A percentile compares a stretch with the other conserved stretches of the same genome.
Evolutionary conservation across 768 basidiomycete species (phyloP).

Genomic region (Amanita rubescens): DNA sequence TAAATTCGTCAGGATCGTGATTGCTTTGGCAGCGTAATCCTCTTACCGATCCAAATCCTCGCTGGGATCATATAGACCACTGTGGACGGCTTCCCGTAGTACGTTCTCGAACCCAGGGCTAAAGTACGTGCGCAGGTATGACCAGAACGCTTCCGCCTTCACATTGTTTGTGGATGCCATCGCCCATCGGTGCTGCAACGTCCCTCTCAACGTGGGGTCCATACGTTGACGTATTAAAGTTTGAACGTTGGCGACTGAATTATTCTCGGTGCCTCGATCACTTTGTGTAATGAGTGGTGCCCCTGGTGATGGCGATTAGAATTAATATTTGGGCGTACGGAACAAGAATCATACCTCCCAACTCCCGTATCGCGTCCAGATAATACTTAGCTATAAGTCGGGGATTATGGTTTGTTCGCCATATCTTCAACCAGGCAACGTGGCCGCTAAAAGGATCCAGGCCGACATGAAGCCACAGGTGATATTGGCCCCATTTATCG

Average conservation of each 20-base stretch:
- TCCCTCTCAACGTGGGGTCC: conserved; percentile 29
- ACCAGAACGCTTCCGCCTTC: conserved; percentile 37
- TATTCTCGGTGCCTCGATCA: conserved; percentile 37
- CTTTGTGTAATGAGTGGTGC: conserved; percentile 37
- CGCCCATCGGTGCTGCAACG: conserved; percentile 35
- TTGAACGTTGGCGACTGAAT: conserved; percentile 37
- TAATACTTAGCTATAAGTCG: conserved; percentile 27
- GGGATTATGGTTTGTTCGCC: conserved; percentile 35
- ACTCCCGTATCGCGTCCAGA: conserved; percentile 18
- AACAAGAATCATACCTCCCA: conserved; percentile 6
- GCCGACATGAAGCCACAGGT: conserved; percentile 25
- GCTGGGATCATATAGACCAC: conserved; percentile 22
- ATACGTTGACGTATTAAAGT: conserved; percentile 29
- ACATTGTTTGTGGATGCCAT: conserved; percentile 28
- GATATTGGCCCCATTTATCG: conserved; percentile 37
- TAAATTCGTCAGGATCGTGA: neutral
- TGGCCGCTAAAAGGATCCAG: conserved; percentile 28
- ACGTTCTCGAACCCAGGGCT: conserved; percentile 28
- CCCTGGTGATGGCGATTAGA: conserved; percentile 11
- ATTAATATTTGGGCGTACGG: conserved; percentile 4
- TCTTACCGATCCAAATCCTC: conserved; percentile 15
- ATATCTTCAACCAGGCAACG: conserved; percentile 30
- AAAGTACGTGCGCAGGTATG: conserved; percentile 19
- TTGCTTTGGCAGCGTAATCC: conserved; percentile 5
- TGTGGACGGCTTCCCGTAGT: conserved; percentile 21